A percentile compares a stretch with the other conserved stretches of the same genome.
phyloP scores from a whole-genome alignment of 2,329 filamentous ascomycete species.

The Scleromitrula shiraiana region DNA sequence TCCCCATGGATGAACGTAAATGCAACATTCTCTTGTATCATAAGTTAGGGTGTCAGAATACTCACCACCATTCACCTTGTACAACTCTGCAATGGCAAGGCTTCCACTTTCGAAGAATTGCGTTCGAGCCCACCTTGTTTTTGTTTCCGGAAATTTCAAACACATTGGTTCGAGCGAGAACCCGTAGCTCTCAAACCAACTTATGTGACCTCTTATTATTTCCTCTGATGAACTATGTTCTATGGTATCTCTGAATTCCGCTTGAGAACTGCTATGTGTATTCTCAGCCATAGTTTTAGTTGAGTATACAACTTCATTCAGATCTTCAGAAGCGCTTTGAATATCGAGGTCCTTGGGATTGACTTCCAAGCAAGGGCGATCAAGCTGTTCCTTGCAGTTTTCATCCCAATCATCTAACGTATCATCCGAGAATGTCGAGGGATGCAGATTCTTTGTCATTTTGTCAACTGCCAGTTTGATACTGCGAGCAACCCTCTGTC shows the following conservation, averaged over 20 bases:
- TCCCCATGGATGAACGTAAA: constrained; percentile 12
- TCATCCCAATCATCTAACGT: not conserved
- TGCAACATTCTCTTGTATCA: constrained; percentile 10
- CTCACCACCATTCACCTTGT: constrained; percentile 13
- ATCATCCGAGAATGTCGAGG: constrained; percentile 1
- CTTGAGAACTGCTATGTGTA: not conserved
- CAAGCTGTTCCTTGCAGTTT: too few relatives aligned
- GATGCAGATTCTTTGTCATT: constrained; percentile 20
- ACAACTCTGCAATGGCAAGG: constrained; percentile 16
- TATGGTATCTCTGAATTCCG: too few relatives aligned
- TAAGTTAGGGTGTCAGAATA: constrained; percentile 13
- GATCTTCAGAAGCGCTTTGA: too few relatives aligned
- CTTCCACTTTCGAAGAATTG: constrained; percentile 11
- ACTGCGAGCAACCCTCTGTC: constrained; percentile 9
- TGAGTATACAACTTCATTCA: too few relatives aligned
- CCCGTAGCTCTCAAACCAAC: not conserved
- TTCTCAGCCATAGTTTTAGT: too few relatives aligned
- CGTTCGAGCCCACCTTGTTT: constrained; percentile 3
- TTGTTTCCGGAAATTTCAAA: constrained; percentile 16
- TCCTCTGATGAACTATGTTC: not conserved
- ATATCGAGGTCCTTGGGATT: too few relatives aligned
- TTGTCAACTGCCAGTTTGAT: constrained; percentile 17
- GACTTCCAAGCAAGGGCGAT: too few relatives aligned
- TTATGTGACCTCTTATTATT: constrained; percentile 3
- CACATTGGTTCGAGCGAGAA: constrained; percentile 1